Percentiles rank a stretch among this genome's conserved stretches.
Evolutionary conservation across 371 early-diverging fungal genomes (phyloP).

Genomic region (Mucor mucedo): DNA sequence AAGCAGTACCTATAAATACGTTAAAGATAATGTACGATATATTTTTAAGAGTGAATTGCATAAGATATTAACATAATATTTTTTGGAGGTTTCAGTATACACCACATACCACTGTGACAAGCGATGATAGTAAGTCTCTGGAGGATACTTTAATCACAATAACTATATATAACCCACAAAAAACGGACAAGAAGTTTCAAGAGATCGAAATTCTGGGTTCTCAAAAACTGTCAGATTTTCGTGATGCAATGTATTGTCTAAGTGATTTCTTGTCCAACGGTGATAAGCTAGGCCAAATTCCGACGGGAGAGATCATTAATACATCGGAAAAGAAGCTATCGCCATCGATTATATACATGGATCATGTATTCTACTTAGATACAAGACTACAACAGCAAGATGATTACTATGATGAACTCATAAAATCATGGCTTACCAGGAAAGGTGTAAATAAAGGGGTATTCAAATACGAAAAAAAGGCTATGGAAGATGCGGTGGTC

Average conservation of each 20-base stretch:
- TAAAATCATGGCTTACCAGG: constrained; percentile 11
- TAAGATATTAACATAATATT: no score
- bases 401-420: neutral
- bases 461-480: constrained; percentile 26
- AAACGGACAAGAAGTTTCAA: constrained; percentile 34
- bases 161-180: constrained; percentile 38
- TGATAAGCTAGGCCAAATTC: constrained; percentile 9
- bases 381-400: constrained; percentile 25
- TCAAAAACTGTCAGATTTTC: constrained; percentile 44
- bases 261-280: constrained; percentile 26
- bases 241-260: constrained; percentile 55
- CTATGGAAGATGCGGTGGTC: constrained; percentile 61
- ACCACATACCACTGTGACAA: neutral
- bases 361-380: constrained; percentile 55
- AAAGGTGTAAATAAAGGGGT: constrained; percentile 23
- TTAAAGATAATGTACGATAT: constrained; percentile 20
- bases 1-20: constrained; percentile 9
- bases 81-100: neutral
- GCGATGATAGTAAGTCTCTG: neutral
- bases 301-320: constrained; percentile 22
- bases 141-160: constrained; percentile 30
- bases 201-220: constrained; percentile 56
- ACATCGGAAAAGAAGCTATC: constrained; percentile 30
- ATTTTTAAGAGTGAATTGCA: no score
- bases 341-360: constrained; percentile 49